Base-by-base conservation (phyloP, 2,329 filamentous ascomycete species). In the Drechmeria coniospora region DNA sequence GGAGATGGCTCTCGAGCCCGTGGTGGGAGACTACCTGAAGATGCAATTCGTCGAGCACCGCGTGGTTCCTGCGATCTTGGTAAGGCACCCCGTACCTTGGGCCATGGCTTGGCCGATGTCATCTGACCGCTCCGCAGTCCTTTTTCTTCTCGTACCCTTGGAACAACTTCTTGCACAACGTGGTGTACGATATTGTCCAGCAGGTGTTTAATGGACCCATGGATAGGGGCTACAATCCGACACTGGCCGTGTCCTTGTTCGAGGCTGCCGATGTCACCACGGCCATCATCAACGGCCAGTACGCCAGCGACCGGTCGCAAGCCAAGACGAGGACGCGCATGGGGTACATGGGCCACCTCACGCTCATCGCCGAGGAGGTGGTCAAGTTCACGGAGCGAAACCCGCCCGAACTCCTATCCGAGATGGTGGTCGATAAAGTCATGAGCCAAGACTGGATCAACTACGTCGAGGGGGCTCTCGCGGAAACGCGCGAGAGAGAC, bases 151-250 rank as follows among this genome's bases (percentile, higher is more conserved):
- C 79, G 33, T 98, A 95, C 46, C 87, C 90, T 1, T 98, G 90
- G 90, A 98, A 98, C 55, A 98, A 98, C 52, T 98, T 98, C 48
- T 67, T 98, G 24, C 90, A 98, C 56, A 98, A 98, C 46, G 90
- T 98, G 23, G 90, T 98, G 26, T 98, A 98, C 49, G 90, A 98
- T 51, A 86, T 98, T 45, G 82, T 98, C 23, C 90, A 98, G 52
- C 90, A 98, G 59, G 90, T 98, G 1, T 95, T 98, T 54, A 98
- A 98, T 48, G 90, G 90, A 7, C 84, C 84, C 1, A 93, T 98
- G 80, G 87, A 95, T 42, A 79, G 84, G 34, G 86, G 90, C 16
- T 94, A 79, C 57, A 98, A 98, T 53, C 76, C 82, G 8, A 77
- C 74, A 26, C 61, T 98, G 28, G 87, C 90, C 9, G 78, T 94